Base-by-base conservation (phyloP, 192 early-diverging fungal genomes). In the Entomortierella chlamydospora region DNA sequence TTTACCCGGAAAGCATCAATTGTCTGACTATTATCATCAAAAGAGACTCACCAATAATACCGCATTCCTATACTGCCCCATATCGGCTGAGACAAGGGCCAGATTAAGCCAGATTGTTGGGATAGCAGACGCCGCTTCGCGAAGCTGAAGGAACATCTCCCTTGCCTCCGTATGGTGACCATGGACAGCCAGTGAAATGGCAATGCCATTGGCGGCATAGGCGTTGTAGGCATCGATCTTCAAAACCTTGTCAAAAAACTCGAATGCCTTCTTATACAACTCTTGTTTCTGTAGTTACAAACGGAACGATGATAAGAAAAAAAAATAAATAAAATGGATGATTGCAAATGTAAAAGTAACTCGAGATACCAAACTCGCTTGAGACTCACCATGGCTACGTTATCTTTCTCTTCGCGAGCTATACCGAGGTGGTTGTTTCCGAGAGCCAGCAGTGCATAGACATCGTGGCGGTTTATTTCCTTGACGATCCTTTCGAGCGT, bases 131-230 rank as follows among this genome's bases (percentile, higher is more conserved):
- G 83, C 68, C 1, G 83, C 64, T 47, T 86, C 83, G 25, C 82
- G 80, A 20, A 85, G 72, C 70, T 85, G 85, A 30, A 81, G 55
- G n/a, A 81, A 81, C 71, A 81, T 73, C 25, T 81, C 71, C 25
- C 69, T 49, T 10, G 70, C 79, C 23, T 81, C 71, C 7, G 51
- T 72, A 25, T 82, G 68, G 42, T 70, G 65, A 37, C 57, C 73
- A 34, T 77, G 74, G 30, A 68, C 95, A 57, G 93, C 94, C 61
- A 96, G 71, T 7, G 91, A 87, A 52, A 97, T 94, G 7, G 92
- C 96, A 33, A 95, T 83, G 22, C 97, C 97, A 51, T 94, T 91
- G 0, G 93, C 93, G 1, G 95, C 97, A 37, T 92, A 91, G 0
- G 90, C 85, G 66, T 95, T 95, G 41, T 63, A 64, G 13, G 56